Evolutionary conservation across 2,329 filamentous ascomycete species (phyloP).

Genomic region (Akanthomyces uredinophilus): DNA sequence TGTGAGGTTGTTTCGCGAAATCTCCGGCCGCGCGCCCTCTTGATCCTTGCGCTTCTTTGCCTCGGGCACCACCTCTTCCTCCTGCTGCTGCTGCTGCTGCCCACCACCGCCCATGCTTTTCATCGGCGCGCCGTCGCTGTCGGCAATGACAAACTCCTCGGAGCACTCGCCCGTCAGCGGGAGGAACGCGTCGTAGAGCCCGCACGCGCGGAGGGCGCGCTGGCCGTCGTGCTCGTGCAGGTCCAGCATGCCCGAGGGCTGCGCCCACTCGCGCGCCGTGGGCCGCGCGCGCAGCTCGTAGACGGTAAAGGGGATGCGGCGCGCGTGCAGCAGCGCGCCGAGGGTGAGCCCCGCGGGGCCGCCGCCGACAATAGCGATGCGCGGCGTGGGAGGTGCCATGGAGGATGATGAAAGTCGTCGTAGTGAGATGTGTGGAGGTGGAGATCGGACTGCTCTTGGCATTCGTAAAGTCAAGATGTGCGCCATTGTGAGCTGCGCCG

Average conservation of each 20-base stretch:
- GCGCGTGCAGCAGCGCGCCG: constrained; percentile 39
- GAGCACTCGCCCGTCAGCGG: constrained; percentile 49
- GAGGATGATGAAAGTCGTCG: neutral
- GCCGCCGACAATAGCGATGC: constrained; percentile 42
- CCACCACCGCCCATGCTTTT: constrained; percentile 18
- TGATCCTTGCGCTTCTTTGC: neutral
- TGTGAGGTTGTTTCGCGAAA: constrained; percentile 32
- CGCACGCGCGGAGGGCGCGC: constrained; percentile 39
- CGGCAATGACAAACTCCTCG: constrained; percentile 33
- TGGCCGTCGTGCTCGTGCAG: constrained; percentile 43
- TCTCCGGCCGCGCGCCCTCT: constrained; percentile 29
- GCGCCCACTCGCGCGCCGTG: constrained; percentile 20
- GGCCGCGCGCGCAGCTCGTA: constrained; percentile 31
- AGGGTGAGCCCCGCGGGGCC: constrained; percentile 45
- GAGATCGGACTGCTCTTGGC: neutral
- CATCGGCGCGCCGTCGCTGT: constrained; percentile 22
- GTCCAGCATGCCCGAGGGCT: constrained; percentile 41
- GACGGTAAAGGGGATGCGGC: constrained; percentile 29
- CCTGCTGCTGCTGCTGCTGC: no score
- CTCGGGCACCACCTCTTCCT: neutral
- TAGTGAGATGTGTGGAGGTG: neutral
- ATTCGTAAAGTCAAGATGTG: neutral
- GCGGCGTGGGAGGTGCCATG: neutral
- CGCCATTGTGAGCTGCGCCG: neutral
- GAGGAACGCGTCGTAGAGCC: constrained; percentile 62